Evolutionary conservation across 495 filamentous ascomycete species (phyloP), one percentile per base, ranked within the genome.

Genomic region (Xylaria castorea): DNA sequence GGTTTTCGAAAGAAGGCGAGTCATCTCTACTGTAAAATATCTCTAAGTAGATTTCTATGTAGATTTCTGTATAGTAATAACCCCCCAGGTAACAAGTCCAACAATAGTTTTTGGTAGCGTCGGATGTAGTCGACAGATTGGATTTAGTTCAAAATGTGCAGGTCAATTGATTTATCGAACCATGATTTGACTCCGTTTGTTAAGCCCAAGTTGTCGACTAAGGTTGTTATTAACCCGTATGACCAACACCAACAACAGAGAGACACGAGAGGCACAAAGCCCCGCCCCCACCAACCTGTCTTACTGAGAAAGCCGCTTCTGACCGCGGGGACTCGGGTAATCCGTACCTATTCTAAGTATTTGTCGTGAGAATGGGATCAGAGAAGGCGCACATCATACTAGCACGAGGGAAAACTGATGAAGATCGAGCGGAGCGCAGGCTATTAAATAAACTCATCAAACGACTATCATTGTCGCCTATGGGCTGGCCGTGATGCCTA

Each of bases 321-420:
- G 69, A 57, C 60, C 48, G 69, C 58, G 60, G 69, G 58, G 69
- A 32, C 20, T 63, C 60, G 42, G 57, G 58, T 60, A 60, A 27
- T 70, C 44, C 57, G 36, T 64, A 53, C 58, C 42, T 70, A 36
- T 36, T 6, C 40, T 8, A 14, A 60, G 40, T 34, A 48, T 44
- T 22, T 69, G 66, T 74, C 73, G 75, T 74, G 71, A 71, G 68
- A 75, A 75, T 60, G 38, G 38, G 65, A 73, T 71, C 69, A 74
- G 75, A 74, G 66, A 75, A 71, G 69, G 75, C 74, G 75, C 73
- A 76, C 75, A 75, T 79, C 77, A 75, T 77, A 68, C 72, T 70
- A 71, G 64, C 58, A 75, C 75, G 68, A 75, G 50, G 61, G 25
- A 57, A 61, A 34, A 38, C 42, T 40, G n/a, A 1, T 27, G 62